These are phyloP conservation scores for Scutellaria barbata DNA, from an alignment of 257 asterid genomes.

Conservation along the genomic window DNA sequence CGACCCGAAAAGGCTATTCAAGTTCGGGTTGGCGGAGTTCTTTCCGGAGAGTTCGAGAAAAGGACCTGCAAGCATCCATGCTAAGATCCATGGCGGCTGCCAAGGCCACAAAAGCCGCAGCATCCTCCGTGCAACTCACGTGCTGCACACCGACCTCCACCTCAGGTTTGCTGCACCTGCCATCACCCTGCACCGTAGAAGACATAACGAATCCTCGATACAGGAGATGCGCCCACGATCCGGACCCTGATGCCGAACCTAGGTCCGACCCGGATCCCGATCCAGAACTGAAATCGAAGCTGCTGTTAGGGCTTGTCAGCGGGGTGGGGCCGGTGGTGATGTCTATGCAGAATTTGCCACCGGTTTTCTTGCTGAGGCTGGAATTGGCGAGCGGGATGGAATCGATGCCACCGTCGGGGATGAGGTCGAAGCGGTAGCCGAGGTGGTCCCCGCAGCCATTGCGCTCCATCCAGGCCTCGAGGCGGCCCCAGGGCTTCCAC, in stretches of 20 bases:
- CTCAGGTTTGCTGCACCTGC: slow-evolving; percentile 74
- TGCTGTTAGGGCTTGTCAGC: slow-evolving; percentile 79
- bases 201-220: slow-evolving; percentile 94
- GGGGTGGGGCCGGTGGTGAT: slow-evolving; percentile 80
- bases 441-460: slow-evolving; percentile 46
- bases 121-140: slow-evolving; percentile 94
- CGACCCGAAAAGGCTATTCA: slow-evolving; percentile 40
- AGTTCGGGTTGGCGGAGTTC: slow-evolving; percentile 76
- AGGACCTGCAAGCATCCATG: slow-evolving; percentile 85
- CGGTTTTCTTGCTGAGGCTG: slow-evolving; percentile 52
- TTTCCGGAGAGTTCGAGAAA: slow-evolving; percentile 78
- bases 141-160: slow-evolving; percentile 96
- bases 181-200: slow-evolving; percentile 72
- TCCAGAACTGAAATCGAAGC: slow-evolving; percentile 76
- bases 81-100: slow-evolving; percentile 96
- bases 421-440: slow-evolving; percentile 89
- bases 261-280: slow-evolving; percentile 63
- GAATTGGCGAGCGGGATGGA: slow-evolving; percentile 72
- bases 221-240: slow-evolving; percentile 76
- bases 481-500: slow-evolving; percentile 98
- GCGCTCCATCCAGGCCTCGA: slow-evolving; percentile 87
- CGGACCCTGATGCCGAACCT: slow-evolving; percentile 74
- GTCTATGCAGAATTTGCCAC: slow-evolving; percentile 81
- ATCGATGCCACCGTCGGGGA: slow-evolving; percentile 82
- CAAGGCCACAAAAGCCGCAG: slow-evolving; percentile 93